Evolutionary conservation across 2,329 filamentous ascomycete genomes (phyloP), one percentile per base, ranked within the genome.

Genomic region (Verticillium dahliae): DNA sequence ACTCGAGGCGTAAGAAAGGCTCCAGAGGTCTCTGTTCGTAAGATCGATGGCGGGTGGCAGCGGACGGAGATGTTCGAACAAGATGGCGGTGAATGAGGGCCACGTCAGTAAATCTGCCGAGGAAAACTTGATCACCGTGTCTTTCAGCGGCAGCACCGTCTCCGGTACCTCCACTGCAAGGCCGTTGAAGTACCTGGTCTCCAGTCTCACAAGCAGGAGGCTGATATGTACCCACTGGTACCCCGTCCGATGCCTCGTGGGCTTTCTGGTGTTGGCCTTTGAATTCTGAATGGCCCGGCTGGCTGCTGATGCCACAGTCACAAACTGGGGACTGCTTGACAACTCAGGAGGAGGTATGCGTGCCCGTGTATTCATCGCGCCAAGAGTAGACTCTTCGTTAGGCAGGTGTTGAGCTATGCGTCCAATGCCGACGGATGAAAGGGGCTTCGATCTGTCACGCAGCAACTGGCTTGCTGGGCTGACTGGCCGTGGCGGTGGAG

Each of bases 41-140:
- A 37, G 2, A 37, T 37, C 35, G 35, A 37, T 37, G 2, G 35
- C 11, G 2, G 4, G 35, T 6, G 35, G 35, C 1, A 37, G 35
- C 2, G 35, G 35, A 3, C 35, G 35, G 35, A 37, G 35, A 37
- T 37, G 4, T 2, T 37, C 35, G 35, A 37, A 37, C 4, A 37
- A 37, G 4, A 37, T 37, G 2, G 35, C 35, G 5, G 4, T 37
- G 4, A 37, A 37, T 13, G 4, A 37, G 2, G 4, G 35, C 35
- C 4, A 37, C 2, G 35, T 37, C 4, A 37, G 35, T 37, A 37
- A 6, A 37, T 37, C 35, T 37, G 4, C 31, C 39, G 38, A 61
- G 35, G 37, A 61, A 56, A 57, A 61, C 60, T 61, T 61, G 38
- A 58, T 61, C 15, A 61, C 60, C 35, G 55, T 57, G 54, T 61